Evolutionary conservation across 768 basidiomycete species (phyloP), one percentile per base, ranked within the genome.

Genomic region (Artomyces pyxidatus): DNA sequence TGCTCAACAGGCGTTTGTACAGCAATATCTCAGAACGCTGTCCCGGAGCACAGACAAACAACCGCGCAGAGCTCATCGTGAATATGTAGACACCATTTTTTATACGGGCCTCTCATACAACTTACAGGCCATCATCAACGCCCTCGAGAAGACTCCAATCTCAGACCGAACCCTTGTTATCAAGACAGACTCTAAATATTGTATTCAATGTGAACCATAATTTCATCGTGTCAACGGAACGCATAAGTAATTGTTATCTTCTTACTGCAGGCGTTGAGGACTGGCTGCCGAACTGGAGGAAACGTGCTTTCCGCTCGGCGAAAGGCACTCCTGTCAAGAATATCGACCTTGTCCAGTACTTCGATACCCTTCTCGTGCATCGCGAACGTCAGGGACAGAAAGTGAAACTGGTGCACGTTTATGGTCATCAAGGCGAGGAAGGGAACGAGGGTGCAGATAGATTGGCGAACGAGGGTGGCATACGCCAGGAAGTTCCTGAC

Each of bases 401-500:
- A 26, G 76, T 94, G 38, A 38, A 48, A 30, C 72, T 95, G 42
- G 67, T 79, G 55, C 75, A 92, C 58, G 88, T 97, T 48, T 75
- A 78, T 49, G 94, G 84, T 0, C 94, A 96, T 59, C 71, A 69
- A 9, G 91, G 91, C 0, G 71, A 79, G 25, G 67, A 67, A 46
- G 94, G 94, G 1, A 97, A 97, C 61, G 93, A 97, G 46, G 83
- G 77, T 37, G 94, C 94, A 3, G 94, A 97, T 62, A 58, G 53
- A 12, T 73, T 83, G 48, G 90, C 90, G 3, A 83, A 79, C 49
- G 27, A 64, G 5, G 90, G 90, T 3, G 63, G 74, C 9, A 55
- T 59, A 9, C 50, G 71, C 45, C 68, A 71, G 0, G 50, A 37
- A 16, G 50, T 67, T 1, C 58, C 60, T 4, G 86, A 89, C 29